Conservation (phyloP, 2,329 filamentous ascomycete species). For the Calonectria crousiana region DNA sequence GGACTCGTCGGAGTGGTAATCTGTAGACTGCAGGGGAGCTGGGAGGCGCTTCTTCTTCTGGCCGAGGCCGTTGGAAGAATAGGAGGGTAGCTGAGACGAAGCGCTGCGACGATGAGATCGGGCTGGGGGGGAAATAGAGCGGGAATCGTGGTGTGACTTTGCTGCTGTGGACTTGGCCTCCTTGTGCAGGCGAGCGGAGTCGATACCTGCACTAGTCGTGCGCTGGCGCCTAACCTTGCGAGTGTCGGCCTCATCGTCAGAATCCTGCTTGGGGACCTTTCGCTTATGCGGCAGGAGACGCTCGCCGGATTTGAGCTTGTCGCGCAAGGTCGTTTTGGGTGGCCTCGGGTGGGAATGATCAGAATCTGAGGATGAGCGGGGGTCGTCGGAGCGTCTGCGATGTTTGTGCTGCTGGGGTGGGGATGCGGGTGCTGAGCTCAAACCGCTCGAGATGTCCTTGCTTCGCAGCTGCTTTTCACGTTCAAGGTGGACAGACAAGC, state of each 20-base stretch:
- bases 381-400: constrained; percentile 52
- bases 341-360: constrained; percentile 60
- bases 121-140: constrained; percentile 71
- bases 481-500: constrained; percentile 52
- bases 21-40: constrained; percentile 70
- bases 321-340: constrained; percentile 59
- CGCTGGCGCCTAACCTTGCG: constrained; percentile 68
- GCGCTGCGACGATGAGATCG: constrained; percentile 72
- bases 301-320: constrained; percentile 62
- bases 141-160: constrained; percentile 48
- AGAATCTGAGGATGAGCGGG: constrained; percentile 66
- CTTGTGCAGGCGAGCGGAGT: constrained; percentile 47
- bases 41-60: constrained; percentile 73
- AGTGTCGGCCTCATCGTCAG: constrained; percentile 68
- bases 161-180: constrained; percentile 50
- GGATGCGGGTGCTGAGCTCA: constrained; percentile 71
- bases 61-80: constrained; percentile 66
- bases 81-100: constrained; percentile 71
- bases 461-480: constrained; percentile 54
- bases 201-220: constrained; percentile 58
- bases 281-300: constrained; percentile 63
- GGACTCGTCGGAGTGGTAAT: constrained; percentile 77
- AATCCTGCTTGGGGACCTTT: constrained; percentile 66
- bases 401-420: constrained; percentile 56
- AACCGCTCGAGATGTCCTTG: constrained; percentile 67